phyloP scores from a whole-genome alignment of 371 early-diverging fungal genomes.

The Haplosporangium sp. region DNA sequence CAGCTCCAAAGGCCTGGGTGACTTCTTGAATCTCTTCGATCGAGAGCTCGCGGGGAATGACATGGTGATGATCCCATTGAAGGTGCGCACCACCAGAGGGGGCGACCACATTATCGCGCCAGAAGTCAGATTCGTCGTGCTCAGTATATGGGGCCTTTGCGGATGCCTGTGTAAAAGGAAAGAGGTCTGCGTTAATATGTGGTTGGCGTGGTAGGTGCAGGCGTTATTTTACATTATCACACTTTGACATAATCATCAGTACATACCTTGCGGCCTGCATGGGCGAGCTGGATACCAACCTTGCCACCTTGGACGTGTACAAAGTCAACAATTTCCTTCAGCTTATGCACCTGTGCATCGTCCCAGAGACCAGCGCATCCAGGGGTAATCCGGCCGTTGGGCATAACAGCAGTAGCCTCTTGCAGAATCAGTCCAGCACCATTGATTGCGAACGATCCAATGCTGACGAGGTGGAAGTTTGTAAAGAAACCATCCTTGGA shows the following conservation, averaged over 20 bases:
- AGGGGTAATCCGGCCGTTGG: constrained; percentile 85
- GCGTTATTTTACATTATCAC: neutral
- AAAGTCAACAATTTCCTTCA: constrained; percentile 75
- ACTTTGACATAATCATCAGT: neutral
- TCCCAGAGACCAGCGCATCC: constrained; percentile 84
- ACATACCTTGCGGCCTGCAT: constrained; percentile 82
- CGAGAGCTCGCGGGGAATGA: constrained; percentile 70
- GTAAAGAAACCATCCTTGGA: constrained; percentile 64
- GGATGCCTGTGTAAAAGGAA: constrained; percentile 55
- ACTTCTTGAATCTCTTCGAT: constrained; percentile 70
- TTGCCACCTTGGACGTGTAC: constrained; percentile 72
- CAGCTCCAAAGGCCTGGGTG: constrained; percentile 72
- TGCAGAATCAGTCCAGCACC: constrained; percentile 83
- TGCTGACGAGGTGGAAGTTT: constrained; percentile 77
- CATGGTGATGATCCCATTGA: constrained; percentile 57
- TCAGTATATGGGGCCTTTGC: constrained; percentile 58
- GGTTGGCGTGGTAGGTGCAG: too few relatives aligned
- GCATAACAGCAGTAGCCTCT: constrained; percentile 85
- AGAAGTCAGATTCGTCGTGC: constrained; percentile 70
- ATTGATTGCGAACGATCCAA: constrained; percentile 76
- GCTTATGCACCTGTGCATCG: constrained; percentile 76
- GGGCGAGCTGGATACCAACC: constrained; percentile 84
- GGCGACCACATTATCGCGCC: constrained; percentile 81
- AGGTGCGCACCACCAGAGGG: constrained; percentile 68
- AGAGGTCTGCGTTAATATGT: neutral